phyloP scores from a whole-genome alignment of 2,329 filamentous ascomycete genomes.

The Incumbomyces lentus region DNA sequence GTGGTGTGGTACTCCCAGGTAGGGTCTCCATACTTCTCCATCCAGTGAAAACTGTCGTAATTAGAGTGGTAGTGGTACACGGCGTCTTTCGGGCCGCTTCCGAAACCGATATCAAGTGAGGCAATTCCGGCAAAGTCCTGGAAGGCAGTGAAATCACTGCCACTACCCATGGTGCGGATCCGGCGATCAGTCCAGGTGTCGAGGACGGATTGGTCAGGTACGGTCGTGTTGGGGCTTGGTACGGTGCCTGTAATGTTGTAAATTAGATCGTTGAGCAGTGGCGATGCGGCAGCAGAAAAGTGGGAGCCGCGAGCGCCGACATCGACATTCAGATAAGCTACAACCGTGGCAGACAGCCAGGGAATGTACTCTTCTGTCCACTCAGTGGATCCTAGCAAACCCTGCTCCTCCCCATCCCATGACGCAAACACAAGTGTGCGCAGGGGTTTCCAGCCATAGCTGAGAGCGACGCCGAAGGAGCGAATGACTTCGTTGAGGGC shows the following conservation, averaged over 20 bases:
- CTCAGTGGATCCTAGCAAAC: conserved; percentile 34
- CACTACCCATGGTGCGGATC: conserved; percentile 35
- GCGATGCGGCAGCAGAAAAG: conserved; percentile 30
- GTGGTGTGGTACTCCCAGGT: conserved; percentile 50
- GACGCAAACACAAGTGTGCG: conserved; percentile 36
- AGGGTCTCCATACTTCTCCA: conserved; percentile 47
- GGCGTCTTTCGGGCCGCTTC: conserved; percentile 28
- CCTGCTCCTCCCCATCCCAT: conserved; percentile 31
- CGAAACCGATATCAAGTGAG: conserved; percentile 33
- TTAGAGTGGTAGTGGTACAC: conserved; percentile 40
- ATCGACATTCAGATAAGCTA: conserved; percentile 44
- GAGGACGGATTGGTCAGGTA: conserved; percentile 56
- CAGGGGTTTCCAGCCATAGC: conserved; percentile 42
- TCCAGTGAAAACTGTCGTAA: conserved; percentile 43
- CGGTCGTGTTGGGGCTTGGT: conserved; percentile 63
- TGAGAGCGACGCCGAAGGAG: conserved; percentile 38
- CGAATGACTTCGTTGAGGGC: conserved; percentile 41
- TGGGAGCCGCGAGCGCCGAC: conserved; percentile 37
- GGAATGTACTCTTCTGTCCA: conserved; percentile 39
- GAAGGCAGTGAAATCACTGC: conserved; percentile 39
- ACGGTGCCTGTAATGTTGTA: conserved; percentile 43
- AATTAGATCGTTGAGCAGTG: conserved; percentile 31
- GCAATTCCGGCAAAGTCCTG: conserved; percentile 33
- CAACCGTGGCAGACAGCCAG: conserved; percentile 35
- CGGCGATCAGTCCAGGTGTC: conserved; percentile 32